Evolutionary conservation across 495 filamentous ascomycete genomes (phyloP).

Genomic region (Chaetomium fimeti): DNA sequence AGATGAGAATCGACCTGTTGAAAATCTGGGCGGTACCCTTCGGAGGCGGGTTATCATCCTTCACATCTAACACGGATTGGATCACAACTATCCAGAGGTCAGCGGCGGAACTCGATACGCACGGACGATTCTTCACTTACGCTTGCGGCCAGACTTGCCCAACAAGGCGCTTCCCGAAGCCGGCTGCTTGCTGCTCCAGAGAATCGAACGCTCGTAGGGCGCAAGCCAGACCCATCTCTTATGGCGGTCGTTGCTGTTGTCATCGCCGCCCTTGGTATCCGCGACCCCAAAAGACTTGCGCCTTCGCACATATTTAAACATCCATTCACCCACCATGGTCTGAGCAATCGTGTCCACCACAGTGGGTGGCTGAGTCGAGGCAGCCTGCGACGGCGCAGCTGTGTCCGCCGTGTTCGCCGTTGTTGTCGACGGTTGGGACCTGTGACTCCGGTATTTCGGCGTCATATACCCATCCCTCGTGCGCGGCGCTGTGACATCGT

Average conservation of each 20-base stretch:
- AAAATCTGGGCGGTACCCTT: conserved; percentile 67
- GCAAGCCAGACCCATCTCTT: conserved; percentile 99
- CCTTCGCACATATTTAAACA: conserved; percentile 96
- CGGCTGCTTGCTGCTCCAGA: conserved; percentile 99
- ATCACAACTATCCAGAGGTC: conserved; percentile 67
- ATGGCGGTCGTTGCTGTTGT: conserved; percentile 68
- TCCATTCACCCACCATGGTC: conserved; percentile 99
- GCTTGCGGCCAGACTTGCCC: conserved; percentile 92
- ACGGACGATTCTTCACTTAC: conserved; percentile 54
- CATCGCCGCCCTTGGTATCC: conserved; percentile 58
- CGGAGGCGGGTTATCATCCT: conserved; percentile 86
- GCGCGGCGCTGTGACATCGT: conserved; percentile 65
- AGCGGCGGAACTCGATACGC: conserved; percentile 12
- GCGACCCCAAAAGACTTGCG: conserved; percentile 86
- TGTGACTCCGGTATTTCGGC: conserved; percentile 44
- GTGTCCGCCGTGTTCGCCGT: conserved; percentile 56
- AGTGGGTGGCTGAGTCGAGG: conserved; percentile 64
- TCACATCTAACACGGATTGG: conserved; percentile 94
- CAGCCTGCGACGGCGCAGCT: conserved; percentile 53
- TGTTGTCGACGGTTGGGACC: conserved; percentile 53
- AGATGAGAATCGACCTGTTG: conserved; percentile 90
- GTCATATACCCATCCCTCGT: conserved; percentile 41
- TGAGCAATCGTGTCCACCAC: conserved; percentile 98
- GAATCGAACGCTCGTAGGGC: conserved; percentile 89
- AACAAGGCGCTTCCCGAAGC: conserved; percentile 80